Conservation (phyloP, 2,329 filamentous ascomycete species). For the Fusarium keratoplasticum region DNA sequence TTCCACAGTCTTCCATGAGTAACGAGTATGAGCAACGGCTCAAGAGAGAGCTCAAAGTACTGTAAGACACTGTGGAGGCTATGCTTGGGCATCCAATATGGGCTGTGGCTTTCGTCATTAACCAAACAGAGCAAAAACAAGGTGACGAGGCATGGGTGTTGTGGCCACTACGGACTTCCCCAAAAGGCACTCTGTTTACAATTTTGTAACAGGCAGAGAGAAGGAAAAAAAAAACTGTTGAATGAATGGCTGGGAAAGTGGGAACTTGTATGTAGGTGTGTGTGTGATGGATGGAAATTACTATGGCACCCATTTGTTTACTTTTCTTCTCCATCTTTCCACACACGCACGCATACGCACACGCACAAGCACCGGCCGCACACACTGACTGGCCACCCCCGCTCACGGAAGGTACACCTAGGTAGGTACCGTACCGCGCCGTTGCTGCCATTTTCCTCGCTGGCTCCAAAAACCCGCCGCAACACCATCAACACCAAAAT, state of each 20-base stretch:
- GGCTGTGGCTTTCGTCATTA: background rate
- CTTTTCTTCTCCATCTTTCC: conserved; percentile 31
- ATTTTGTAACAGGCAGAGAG: background rate
- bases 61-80: conserved; percentile 24
- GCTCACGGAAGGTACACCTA: background rate
- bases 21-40: background rate
- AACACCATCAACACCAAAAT: conserved; percentile 37
- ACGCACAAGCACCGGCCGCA: conserved; percentile 4
- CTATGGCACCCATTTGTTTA: conserved; percentile 40
- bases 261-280: background rate
- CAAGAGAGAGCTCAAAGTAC: background rate
- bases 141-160: background rate
- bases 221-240: background rate
- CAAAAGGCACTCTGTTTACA: conserved; percentile 10
- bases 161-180: background rate
- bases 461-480: conserved; percentile 12
- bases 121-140: conserved; percentile 9
- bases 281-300: conserved; percentile 18
- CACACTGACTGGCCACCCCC: conserved; percentile 3
- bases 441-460: conserved; percentile 22
- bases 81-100: conserved; percentile 6
- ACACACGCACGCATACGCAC: conserved; percentile 14
- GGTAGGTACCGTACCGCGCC: conserved; percentile 1
- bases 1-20: background rate
- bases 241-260: conserved; percentile 1